phyloP scores from a whole-genome alignment of 345 rosid genomes.

The Melaleuca alternifolia region DNA sequence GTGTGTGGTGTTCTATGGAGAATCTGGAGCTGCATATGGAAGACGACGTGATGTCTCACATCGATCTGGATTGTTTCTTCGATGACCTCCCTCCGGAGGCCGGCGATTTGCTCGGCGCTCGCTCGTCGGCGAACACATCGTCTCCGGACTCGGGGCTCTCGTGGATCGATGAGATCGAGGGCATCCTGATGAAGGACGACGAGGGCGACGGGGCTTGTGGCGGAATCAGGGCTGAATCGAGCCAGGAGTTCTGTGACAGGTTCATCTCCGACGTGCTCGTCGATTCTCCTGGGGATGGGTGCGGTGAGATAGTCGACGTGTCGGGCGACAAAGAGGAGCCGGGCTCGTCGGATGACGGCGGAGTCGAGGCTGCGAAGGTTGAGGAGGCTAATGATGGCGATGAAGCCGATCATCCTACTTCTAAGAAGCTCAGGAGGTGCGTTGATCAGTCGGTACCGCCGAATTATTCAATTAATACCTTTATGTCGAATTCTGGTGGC shows the following conservation, averaged over 20 bases:
- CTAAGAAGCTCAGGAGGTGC: constrained; percentile 59
- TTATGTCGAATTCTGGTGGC: not conserved
- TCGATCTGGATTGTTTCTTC: constrained; percentile 17
- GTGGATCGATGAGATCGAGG: constrained; percentile 39
- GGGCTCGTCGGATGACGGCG: constrained; percentile 6
- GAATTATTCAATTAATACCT: not conserved
- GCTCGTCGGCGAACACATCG: not conserved
- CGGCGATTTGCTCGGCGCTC: not conserved
- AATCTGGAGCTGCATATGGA: not conserved
- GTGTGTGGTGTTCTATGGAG: not conserved
- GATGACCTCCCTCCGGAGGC: constrained; percentile 4
- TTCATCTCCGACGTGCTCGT: constrained; percentile 37
- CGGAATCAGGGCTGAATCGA: constrained; percentile 13
- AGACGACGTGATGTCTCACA: constrained; percentile 9
- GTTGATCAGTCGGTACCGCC: not conserved
- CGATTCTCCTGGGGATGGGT: constrained; percentile 22
- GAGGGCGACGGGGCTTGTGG: not conserved
- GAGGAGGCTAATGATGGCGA: constrained; percentile 1
- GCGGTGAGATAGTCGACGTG: constrained; percentile 8
- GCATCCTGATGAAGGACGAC: constrained; percentile 35
- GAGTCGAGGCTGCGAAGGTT: not conserved
- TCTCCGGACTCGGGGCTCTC: constrained; percentile 20
- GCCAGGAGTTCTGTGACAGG: constrained; percentile 10
- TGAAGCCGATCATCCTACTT: constrained; percentile 39
- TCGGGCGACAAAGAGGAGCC: constrained; percentile 24